phyloP scores from a whole-genome alignment of 2,329 filamentous ascomycete species.

The Neonectria neomacrospora region DNA sequence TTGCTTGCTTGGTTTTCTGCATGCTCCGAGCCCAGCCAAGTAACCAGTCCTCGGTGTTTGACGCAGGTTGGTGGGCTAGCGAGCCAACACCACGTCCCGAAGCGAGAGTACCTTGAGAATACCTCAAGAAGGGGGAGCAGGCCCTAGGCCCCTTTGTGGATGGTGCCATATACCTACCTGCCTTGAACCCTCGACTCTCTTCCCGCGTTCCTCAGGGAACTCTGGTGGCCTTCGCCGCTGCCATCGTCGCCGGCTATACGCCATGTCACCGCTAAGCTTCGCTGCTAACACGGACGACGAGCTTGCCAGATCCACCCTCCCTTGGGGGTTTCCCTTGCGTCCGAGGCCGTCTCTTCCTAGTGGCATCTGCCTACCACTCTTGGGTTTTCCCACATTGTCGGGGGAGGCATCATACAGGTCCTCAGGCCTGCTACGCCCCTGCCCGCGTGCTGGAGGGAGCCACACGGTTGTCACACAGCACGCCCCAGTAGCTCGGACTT shows the following conservation, averaged over 20 bases:
- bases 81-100: background rate
- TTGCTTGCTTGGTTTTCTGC: conserved; percentile 4
- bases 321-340: conserved; percentile 26
- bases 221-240: conserved; percentile 9
- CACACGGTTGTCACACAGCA: conserved; percentile 14
- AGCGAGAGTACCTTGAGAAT: conserved; percentile 3
- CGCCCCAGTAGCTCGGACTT: conserved; percentile 24
- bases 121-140: background rate
- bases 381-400: conserved; percentile 3
- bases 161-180: background rate
- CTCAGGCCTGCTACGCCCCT: conserved; percentile 1
- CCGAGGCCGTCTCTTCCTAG: conserved; percentile 13
- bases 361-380: conserved; percentile 24
- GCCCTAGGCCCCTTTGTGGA: background rate
- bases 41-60: background rate
- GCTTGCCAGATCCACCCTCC: conserved; percentile 23
- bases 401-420: background rate
- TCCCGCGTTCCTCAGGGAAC: conserved; percentile 12
- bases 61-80: background rate
- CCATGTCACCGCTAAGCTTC: conserved; percentile 26
- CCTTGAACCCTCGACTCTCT: background rate
- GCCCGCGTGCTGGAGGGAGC: conserved; percentile 4
- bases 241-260: conserved; percentile 6
- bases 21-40: conserved; percentile 13
- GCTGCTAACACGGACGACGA: conserved; percentile 13